Evolutionary conservation across 257 asterid species (phyloP).

Genomic region (Cruciata laevipes): DNA sequence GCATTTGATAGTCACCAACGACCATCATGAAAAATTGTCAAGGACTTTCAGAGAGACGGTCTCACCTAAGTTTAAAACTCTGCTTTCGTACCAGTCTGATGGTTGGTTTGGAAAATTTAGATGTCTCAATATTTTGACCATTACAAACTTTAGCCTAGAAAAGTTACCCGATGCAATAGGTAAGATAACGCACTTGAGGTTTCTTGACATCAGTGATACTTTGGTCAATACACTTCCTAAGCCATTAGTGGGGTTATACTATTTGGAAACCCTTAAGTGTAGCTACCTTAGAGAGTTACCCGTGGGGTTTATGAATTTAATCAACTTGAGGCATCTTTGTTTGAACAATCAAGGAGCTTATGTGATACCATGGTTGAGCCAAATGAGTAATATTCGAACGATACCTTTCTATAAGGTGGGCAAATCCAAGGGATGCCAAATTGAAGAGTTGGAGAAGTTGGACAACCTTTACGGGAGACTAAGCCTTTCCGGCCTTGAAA

Average conservation of each 20-base stretch:
- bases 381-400: constrained; percentile 13
- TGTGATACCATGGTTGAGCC: constrained; percentile 14
- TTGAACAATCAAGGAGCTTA: no score
- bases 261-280: constrained; percentile 17
- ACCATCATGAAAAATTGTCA: no score
- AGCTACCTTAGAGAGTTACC: background rate
- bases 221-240: no score
- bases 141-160: no score
- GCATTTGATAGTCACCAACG: background rate
- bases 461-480: constrained; percentile 15
- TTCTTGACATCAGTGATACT: constrained; percentile 15
- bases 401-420: constrained; percentile 12
- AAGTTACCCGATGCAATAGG: constrained; percentile 15
- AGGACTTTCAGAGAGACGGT: no score
- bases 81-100: no score
- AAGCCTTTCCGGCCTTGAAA: constrained; percentile 16
- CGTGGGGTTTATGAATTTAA: constrained; percentile 2
- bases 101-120: background rate
- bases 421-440: constrained; percentile 11
- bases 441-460: constrained; percentile 15
- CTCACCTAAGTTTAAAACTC: constrained; percentile 4
- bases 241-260: constrained; percentile 13
- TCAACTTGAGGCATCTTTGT: constrained; percentile 18
- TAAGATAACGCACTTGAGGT: constrained; percentile 13
- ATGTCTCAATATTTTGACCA: constrained; percentile 7